Evolutionary conservation across 1,284 basidiomycete genomes (phyloP).

Genomic region (Paramarasmius palmivorus): DNA sequence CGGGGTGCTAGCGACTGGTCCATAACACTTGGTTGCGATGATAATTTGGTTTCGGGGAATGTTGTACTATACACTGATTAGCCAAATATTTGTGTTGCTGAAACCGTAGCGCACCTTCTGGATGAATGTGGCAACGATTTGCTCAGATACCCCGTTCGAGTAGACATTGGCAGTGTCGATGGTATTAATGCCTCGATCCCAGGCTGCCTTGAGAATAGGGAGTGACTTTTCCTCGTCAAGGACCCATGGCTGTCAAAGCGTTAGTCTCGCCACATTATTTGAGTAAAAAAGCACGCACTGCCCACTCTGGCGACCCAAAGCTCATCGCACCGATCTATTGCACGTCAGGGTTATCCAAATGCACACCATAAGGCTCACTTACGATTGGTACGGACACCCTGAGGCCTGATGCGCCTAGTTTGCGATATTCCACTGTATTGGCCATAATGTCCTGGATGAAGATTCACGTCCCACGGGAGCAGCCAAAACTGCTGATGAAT

Average conservation of each 20-base stretch:
- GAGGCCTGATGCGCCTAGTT: conserved; percentile 39
- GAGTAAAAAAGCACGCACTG: conserved; percentile 18
- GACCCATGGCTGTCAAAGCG: conserved; percentile 27
- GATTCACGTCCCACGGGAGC: too few relatives aligned
- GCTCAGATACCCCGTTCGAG: conserved; percentile 37
- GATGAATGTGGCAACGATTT: conserved; percentile 46
- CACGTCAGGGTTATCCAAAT: neutral
- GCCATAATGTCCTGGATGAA: too few relatives aligned
- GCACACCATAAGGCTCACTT: conserved; percentile 8
- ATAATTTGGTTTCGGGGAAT: conserved; percentile 56
- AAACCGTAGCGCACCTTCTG: conserved; percentile 26
- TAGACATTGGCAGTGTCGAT: conserved; percentile 50
- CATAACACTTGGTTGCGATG: conserved; percentile 42
- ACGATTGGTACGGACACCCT: conserved; percentile 44
- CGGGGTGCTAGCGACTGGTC: conserved; percentile 17
- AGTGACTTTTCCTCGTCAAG: conserved; percentile 38
- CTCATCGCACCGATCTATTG: conserved; percentile 38
- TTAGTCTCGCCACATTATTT: neutral
- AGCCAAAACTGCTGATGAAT: too few relatives aligned
- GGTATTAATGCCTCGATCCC: conserved; percentile 28
- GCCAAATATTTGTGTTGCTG: conserved; percentile 9
- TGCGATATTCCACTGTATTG: conserved; percentile 4
- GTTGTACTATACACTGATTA: conserved; percentile 35
- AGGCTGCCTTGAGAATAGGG: conserved; percentile 31
- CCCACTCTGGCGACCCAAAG: conserved; percentile 33